Percentiles rank a stretch among this genome's conserved stretches.
These are phyloP conservation scores for Podospora anserina DNA, from an alignment of 495 filamentous ascomycete species.

Conservation along the genomic window DNA sequence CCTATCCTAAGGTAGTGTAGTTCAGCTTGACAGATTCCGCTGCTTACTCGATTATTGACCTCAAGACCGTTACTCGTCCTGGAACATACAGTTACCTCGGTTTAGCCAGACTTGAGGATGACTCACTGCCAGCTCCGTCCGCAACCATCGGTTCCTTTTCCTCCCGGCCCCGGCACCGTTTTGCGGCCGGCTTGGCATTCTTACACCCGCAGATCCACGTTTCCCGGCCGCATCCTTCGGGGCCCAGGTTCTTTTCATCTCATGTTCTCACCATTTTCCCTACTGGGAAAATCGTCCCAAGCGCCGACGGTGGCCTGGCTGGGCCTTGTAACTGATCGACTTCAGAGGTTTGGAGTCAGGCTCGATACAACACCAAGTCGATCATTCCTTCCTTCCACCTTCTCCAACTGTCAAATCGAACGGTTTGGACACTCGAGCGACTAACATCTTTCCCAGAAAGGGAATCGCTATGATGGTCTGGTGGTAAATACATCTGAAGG, in stretches of 20 bases:
- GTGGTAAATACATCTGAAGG: neutral
- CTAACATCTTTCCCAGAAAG: neutral
- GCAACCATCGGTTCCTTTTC: neutral
- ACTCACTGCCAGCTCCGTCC: neutral
- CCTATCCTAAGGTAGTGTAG: neutral
- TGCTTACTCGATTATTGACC: no score
- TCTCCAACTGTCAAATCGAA: neutral
- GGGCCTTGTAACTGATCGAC: neutral
- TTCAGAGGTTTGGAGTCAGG: neutral
- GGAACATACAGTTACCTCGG: no score
- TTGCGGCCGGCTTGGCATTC: neutral
- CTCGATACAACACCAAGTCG: neutral
- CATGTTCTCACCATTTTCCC: neutral
- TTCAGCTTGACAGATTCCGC: no score
- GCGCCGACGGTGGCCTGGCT: neutral
- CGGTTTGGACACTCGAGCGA: neutral
- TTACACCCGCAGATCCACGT: neutral
- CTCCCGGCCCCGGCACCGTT: neutral
- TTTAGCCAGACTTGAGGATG: neutral
- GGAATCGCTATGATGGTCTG: neutral
- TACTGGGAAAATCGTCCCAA: neutral
- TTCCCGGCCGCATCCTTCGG: neutral
- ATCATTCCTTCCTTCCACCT: neutral
- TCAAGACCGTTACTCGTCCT: neutral
- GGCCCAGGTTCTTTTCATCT: neutral